phyloP scores from a whole-genome alignment of 2,329 filamentous ascomycete genomes.

The Colletotrichum tropicale region DNA sequence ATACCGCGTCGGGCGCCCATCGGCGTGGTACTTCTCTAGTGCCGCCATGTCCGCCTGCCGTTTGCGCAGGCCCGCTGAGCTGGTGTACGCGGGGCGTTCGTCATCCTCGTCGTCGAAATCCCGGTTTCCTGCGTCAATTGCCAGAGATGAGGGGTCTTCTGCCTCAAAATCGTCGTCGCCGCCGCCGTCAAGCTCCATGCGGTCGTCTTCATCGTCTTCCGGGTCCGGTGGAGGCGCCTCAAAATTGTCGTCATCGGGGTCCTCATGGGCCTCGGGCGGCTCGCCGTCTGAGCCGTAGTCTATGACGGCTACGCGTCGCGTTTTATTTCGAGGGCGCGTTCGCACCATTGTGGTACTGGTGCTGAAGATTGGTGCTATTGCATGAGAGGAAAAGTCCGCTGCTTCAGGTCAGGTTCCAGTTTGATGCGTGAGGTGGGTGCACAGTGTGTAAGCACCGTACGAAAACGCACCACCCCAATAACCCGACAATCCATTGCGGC shows the following conservation, averaged over 20 bases:
- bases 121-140: constrained; percentile 18
- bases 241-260: constrained; percentile 24
- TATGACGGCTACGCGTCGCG: background rate
- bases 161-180: constrained; percentile 35
- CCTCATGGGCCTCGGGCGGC: constrained; percentile 15
- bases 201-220: constrained; percentile 33
- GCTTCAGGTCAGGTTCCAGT: no score
- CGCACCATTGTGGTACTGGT: background rate
- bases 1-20: constrained; percentile 30
- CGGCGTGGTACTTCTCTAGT: constrained; percentile 18
- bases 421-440: no score
- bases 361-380: no score
- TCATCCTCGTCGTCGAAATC: constrained; percentile 34
- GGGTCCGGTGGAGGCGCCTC: constrained; percentile 22
- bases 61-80: constrained; percentile 23
- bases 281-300: constrained; percentile 15
- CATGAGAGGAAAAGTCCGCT: no score
- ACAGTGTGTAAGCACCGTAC: no score
- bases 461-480: no score
- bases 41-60: constrained; percentile 4
- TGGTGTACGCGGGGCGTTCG: constrained; percentile 27
- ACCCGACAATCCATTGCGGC: no score
- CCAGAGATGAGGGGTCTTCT: constrained; percentile 32
- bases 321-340: constrained; percentile 10
- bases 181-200: constrained; percentile 31